Conservation (phyloP, 1,139 yeast genomes). For the Lodderomyces theae region DNA sequence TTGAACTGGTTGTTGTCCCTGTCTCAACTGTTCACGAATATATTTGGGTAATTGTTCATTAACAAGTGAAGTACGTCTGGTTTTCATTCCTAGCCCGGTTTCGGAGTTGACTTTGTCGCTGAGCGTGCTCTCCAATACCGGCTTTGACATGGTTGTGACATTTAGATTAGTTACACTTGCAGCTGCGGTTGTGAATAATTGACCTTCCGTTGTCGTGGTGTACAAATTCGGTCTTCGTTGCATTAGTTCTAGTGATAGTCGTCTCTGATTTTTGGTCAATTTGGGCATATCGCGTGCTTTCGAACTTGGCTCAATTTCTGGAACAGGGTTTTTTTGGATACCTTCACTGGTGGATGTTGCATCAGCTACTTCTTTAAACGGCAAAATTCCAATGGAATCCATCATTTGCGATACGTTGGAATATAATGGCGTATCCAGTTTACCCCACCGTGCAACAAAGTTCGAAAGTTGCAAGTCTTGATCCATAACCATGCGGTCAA, state of each 20-base stretch:
- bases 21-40: constrained; percentile 31
- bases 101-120: not conserved
- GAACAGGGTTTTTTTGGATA: not conserved
- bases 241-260: constrained; percentile 35
- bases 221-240: constrained; percentile 16
- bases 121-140: constrained; percentile 4
- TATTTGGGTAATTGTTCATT: constrained; percentile 41
- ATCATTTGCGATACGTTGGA: constrained; percentile 14
- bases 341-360: constrained; percentile 12
- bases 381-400: constrained; percentile 16
- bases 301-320: constrained; percentile 1
- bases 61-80: constrained; percentile 35
- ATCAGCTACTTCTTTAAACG: constrained; percentile 13
- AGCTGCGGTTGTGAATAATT: constrained; percentile 34
- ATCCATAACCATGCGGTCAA: constrained; percentile 22
- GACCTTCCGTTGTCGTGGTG: constrained; percentile 14
- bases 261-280: constrained; percentile 23
- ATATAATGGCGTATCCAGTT: not conserved
- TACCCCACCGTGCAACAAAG: not conserved
- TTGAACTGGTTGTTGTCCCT: constrained; percentile 11
- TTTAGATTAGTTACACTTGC: constrained; percentile 33
- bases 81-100: constrained; percentile 3
- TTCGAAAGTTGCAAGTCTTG: constrained; percentile 16
- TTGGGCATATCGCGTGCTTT: constrained; percentile 13
- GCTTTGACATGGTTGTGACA: constrained; percentile 32